Evolutionary conservation across 768 basidiomycete species (phyloP), one percentile per base, ranked within the genome.

Genomic region (Tulasnella sp.): DNA sequence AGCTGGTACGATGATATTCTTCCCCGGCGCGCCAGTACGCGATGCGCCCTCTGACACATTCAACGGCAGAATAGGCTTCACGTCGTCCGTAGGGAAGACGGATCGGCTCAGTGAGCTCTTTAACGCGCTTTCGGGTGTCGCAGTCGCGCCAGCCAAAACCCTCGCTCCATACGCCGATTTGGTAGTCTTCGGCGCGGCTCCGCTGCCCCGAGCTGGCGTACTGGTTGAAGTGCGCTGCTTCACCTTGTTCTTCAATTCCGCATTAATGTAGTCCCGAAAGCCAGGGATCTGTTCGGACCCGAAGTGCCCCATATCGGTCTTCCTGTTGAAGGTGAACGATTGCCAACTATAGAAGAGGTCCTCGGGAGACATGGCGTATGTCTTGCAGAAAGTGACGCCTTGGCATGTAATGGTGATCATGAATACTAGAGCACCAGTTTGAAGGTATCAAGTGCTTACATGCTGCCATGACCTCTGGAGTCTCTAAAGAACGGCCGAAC

Each of bases 321-420:
- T 38, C 34, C 15, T 42, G 52, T 53, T 64, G 22, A 69, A 68
- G 41, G 73, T 62, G 61, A 73, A 73, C 2, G 75, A 73, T 64
- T 77, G 73, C 70, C 74, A 75, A 60, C 74, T 71, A 69, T 68
- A 75, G 65, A 66, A 73, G 17, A 77, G 70, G 31, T 71, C 68
- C 24, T 71, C 64, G 8, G 73, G 67, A 2, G 66, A 52, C 21
- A 75, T 66, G 42, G 66, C 67, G 68, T 73, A 76, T n/a, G 70
- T 59, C 1, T 70, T 66, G 49, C 73, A 69, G 5, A 77, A 72
- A 5, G 72, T 67, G 1, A 73, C 61, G 58, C 74, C 75, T 76
- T 64, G 1, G 19, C 30, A 10, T 30, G 21, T 43, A 30, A 11
- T 12, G 49, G 25, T 30, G 24, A 42, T 12, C 19, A 10, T 19